Base-by-base conservation (phyloP, 2,329 filamentous ascomycete species). In the Aspergillus sp. region DNA sequence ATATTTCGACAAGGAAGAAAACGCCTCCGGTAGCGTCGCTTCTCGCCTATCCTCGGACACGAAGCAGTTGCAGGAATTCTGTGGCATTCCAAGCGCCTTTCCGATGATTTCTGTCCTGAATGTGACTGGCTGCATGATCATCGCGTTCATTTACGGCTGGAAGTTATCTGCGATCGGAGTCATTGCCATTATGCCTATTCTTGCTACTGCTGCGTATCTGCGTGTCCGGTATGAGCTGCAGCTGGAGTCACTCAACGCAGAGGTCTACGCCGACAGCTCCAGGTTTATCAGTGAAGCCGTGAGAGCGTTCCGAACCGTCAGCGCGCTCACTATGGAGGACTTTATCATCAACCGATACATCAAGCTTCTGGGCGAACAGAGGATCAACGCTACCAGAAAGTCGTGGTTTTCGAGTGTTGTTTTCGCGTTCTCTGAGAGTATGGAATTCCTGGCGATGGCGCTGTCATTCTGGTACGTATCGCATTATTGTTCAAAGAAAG, bases 271-370 rank as follows among this genome's bases (percentile, higher is more conserved):
- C 17, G 86, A 89, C 66, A 91, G 88, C 69, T 91, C 90, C 22
- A 86, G 90, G 68, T 92, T 92, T 67, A 90, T 89, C 0, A 85
- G 89, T 1, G 91, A 93, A 72, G 85, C 89, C 4, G 90, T 93
- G 46, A 84, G 87, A 1, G 90, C 90, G 0, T 91, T 91, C 73
- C 83, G 90, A 9, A 93, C 91, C 0, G 90, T 93, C 5, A 80
- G 88, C 0, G 84, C 89, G 1, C 80, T 93, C 19, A 90, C 88
- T 1, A 84, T 93, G 70, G 90, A 93, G 71, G 82, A 87, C 60
- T 79, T 82, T 15, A 91, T 92, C 61, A 81, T 84, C 47, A 70
- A 81, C 3, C 83, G 88, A 38, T 93, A 92, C 68, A 77, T 84
- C 19, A 71, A 64, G 0, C 80, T 92, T 3, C 82, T 92, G 8